Base-by-base conservation (phyloP, 495 filamentous ascomycete species). In the Xylaria flabelliformis region DNA sequence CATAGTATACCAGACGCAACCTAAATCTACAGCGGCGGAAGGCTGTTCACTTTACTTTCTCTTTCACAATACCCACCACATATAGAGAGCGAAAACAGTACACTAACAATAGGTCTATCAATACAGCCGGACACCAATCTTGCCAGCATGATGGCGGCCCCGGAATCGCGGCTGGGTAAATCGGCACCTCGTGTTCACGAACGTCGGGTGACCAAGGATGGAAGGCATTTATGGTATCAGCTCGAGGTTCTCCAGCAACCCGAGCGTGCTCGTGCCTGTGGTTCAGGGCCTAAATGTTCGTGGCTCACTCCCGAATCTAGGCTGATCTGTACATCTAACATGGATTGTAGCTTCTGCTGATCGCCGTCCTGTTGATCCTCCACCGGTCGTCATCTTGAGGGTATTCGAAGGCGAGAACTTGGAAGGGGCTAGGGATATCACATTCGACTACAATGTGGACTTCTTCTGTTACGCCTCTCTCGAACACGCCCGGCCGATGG, bases 401-500 rank as follows among this genome's bases (percentile, higher is more conserved):
- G 91, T 99, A 62, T 94, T 90, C 73, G 92, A 97, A 77, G 94
- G 92, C 34, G 89, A 92, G n/a, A 80, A 76, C 0, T 83, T 83
- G 72, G 82, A 85, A 65, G 76, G 75, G 55, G 86, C 84, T 79
- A 90, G 89, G 68, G 92, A 96, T 74, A 92, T 97, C 76, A 98
- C 96, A 8, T 97, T 96, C 79, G 86, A 89, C 69, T 94, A 97
- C 83, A 95, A 97, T 77, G 95, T 95, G 77, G 97, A 97, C 82
- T 99, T 98, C 87, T 98, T 99, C 83, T 92, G 98, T 64, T 99
- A 92, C 77, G 94, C 94, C 9, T 97, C 95, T 0, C 87, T 99
- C 71, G 95, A 98, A 73, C 89, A 92, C 74, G 93, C 94, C 19
- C 92, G 96, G 13, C 88, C 89, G 21, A 94, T 98, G 75, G 94